Evolutionary conservation across 805 yeast genomes (phyloP), one percentile per base, ranked within the genome.

Genomic region (Candida parachauliodes): DNA sequence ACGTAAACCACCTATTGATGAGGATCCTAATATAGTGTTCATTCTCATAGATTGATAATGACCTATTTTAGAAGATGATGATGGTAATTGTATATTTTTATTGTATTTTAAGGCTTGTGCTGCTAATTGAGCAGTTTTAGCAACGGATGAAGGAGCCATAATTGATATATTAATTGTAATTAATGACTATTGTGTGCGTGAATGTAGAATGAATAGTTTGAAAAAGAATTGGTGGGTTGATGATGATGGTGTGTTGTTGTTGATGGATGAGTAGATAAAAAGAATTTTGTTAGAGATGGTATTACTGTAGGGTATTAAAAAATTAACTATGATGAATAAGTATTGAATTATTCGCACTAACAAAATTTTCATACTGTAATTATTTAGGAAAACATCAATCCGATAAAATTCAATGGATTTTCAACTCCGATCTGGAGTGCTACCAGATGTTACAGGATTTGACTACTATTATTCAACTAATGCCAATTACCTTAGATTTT

Each of bases 81-180:
- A 48, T 29, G 47, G 38, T n/a, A 32, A 30, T 17, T 45, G 40
- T 37, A 50, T 48, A 24, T 47, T 42, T 37, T 50, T 48, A 24
- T 47, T 42, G 36, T 52, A 49, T 48, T 55, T 62, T 37, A 64
- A 47, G 21, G 66, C 65, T 37, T 51, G 51, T 11, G 67, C 60
- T 39, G 68, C 70, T 49, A 60, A 52, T 37, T 56, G 58, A 47
- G 74, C 72, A 28, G 74, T 67, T 50, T 64, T 64, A 41, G 73
- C 72, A 44, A 70, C 62, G 17, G 45, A 39, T 20, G 42, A 39
- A 19, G 42, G 42, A 26, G 42, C 42, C 42, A 39, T 39, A 4
- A 3, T 18, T 20, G n/a, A n/a, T n/a, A 20, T 19, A 32, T 7
- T 17, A 4, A 18, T 17, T 29, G 17, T 10, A 18, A 8, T 4